Percentiles rank a stretch among this genome's conserved stretches.
phyloP scores from a whole-genome alignment of 192 early-diverging fungal species.

The Coemansia guatemalensis region DNA sequence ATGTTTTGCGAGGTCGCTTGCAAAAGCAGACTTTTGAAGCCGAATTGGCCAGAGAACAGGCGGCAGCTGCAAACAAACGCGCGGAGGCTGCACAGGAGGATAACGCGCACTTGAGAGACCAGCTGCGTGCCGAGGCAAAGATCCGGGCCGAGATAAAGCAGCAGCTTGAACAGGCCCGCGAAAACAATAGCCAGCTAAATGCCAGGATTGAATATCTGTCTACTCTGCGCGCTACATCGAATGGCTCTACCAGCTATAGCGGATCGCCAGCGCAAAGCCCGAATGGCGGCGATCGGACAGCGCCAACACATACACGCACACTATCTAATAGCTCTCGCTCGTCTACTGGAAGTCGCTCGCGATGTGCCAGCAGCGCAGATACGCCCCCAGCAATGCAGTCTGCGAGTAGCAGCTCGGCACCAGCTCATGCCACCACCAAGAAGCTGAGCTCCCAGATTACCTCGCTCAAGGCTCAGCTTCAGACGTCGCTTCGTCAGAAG shows the following conservation, averaged over 20 bases:
- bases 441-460: slow-evolving; percentile 46
- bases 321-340: slow-evolving; percentile 34
- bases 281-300: not conserved
- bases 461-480: slow-evolving; percentile 50
- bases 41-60: not conserved
- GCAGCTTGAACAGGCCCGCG: slow-evolving; percentile 43
- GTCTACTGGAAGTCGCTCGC: slow-evolving; percentile 33
- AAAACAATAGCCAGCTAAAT: slow-evolving; percentile 15
- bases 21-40: slow-evolving; percentile 8
- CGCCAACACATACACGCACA: slow-evolving; percentile 22
- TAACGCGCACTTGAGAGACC: slow-evolving; percentile 60
- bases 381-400: not conserved
- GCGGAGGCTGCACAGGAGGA: slow-evolving; percentile 12
- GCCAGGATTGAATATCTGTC: slow-evolving; percentile 20
- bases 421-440: slow-evolving; percentile 21
- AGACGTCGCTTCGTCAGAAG: slow-evolving; percentile 42
- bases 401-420: slow-evolving; percentile 2
- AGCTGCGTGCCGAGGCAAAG: slow-evolving; percentile 55
- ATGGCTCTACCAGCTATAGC: not conserved
- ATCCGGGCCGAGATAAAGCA: slow-evolving; percentile 44
- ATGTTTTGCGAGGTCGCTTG: slow-evolving; percentile 14
- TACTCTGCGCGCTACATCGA: slow-evolving; percentile 8
- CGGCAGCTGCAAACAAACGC: slow-evolving; percentile 15
- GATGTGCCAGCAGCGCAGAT: slow-evolving; percentile 33
- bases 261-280: not conserved